These are phyloP conservation scores for Terana coerulea DNA, from an alignment of 768 basidiomycete genomes.

Conservation along the genomic window DNA sequence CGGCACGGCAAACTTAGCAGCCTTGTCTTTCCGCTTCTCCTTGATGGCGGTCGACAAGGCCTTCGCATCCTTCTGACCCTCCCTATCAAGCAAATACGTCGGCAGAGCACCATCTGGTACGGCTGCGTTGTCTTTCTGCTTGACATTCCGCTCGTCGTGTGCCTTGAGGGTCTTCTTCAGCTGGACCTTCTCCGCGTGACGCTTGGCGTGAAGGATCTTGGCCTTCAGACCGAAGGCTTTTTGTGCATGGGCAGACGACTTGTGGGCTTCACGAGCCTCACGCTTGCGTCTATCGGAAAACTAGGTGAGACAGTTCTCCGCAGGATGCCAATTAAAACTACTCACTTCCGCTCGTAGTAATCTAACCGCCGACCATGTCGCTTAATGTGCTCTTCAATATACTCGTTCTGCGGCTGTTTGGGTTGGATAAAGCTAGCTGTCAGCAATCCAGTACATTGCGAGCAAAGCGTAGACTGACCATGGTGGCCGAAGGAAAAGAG, in stretches of 20 bases:
- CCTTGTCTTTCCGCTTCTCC: slow-evolving; percentile 98
- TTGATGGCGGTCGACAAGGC: slow-evolving; percentile 94
- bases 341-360: slow-evolving; percentile 92
- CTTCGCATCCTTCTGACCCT: slow-evolving; percentile 98
- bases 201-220: slow-evolving; percentile 95
- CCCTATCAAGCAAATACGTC: slow-evolving; percentile 93
- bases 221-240: slow-evolving; percentile 96
- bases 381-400: slow-evolving; percentile 98
- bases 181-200: slow-evolving; percentile 96
- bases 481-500: slow-evolving; percentile 16
- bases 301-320: slow-evolving; percentile 6
- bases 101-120: slow-evolving; percentile 91
- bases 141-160: slow-evolving; percentile 98
- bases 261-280: slow-evolving; percentile 74
- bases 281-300: slow-evolving; percentile 66
- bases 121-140: slow-evolving; percentile 81
- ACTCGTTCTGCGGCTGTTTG: slow-evolving; percentile 75
- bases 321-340: slow-evolving; percentile 12
- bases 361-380: slow-evolving; percentile 95
- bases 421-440: too few relatives aligned
- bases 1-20: slow-evolving; percentile 96
- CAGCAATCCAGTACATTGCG: too few relatives aligned
- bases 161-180: slow-evolving; percentile 99
- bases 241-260: slow-evolving; percentile 80
- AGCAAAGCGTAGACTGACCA: slow-evolving; percentile 28